Evolutionary conservation across 2,329 filamentous ascomycete genomes (phyloP).

Genomic region (Fusarium subglutinans): DNA sequence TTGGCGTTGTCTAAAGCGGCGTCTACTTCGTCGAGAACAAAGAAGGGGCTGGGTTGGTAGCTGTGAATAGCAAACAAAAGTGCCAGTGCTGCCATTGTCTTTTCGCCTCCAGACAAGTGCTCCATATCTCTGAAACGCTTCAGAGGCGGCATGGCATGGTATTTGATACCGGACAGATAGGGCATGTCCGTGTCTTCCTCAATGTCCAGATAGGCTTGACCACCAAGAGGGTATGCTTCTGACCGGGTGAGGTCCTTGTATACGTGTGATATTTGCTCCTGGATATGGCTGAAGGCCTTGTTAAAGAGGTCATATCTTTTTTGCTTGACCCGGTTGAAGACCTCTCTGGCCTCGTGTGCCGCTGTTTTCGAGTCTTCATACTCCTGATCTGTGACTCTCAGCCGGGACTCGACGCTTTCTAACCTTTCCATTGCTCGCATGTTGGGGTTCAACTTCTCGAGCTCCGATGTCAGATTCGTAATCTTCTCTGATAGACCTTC

Average conservation of each 20-base stretch:
- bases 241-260: conserved; percentile 96
- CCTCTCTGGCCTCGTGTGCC: conserved; percentile 79
- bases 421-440: conserved; percentile 95
- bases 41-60: conserved; percentile 95
- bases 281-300: conserved; percentile 93
- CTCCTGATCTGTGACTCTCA: conserved; percentile 86
- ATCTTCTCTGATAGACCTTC: conserved; percentile 82
- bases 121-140: conserved; percentile 99
- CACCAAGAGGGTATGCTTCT: conserved; percentile 91
- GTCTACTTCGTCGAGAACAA: conserved; percentile 97
- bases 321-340: conserved; percentile 83
- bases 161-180: conserved; percentile 95
- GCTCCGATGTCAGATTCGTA: conserved; percentile 74
- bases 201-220: conserved; percentile 87
- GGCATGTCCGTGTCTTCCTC: conserved; percentile 95
- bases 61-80: conserved; percentile 96
- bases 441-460: conserved; percentile 96
- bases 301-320: conserved; percentile 91
- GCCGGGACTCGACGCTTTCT: conserved; percentile 82
- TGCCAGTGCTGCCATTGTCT: conserved; percentile 98
- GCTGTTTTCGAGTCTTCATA: conserved; percentile 84
- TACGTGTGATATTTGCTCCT: conserved; percentile 90
- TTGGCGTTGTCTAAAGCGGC: conserved; percentile 98
- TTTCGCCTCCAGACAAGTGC: conserved; percentile 94
- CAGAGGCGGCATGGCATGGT: conserved; percentile 97